Conservation (phyloP, 768 basidiomycete genomes). For the Tricholoma furcatifolium region DNA sequence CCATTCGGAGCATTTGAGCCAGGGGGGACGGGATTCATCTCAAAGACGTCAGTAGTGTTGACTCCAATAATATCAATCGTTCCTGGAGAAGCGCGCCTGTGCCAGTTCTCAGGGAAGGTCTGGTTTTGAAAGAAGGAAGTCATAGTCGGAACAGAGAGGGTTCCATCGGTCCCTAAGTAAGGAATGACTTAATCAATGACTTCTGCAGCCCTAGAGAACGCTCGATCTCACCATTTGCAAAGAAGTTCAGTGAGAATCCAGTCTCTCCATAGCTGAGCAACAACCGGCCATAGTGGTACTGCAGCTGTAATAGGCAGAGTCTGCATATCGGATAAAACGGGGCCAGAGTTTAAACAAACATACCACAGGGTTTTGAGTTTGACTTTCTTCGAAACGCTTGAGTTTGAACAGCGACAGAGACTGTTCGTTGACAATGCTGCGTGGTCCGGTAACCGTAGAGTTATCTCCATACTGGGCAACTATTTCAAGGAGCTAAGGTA, state of each 20-base stretch:
- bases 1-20: constrained; percentile 13
- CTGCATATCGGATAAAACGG: neutral
- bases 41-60: neutral
- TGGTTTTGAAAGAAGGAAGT: constrained; percentile 17
- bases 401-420: constrained; percentile 13
- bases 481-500: constrained; percentile 7
- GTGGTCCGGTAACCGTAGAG: constrained; percentile 13
- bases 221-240: constrained; percentile 12
- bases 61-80: neutral
- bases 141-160: constrained; percentile 9
- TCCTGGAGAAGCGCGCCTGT: constrained; percentile 7
- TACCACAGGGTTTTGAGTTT: constrained; percentile 8
- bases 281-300: constrained; percentile 15
- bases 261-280: constrained; percentile 15
- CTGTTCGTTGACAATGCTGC: constrained; percentile 9
- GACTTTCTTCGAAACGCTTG: constrained; percentile 12
- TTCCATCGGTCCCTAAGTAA: constrained; percentile 11
- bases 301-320: constrained; percentile 3
- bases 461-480: constrained; percentile 12
- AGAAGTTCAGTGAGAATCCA: constrained; percentile 16
- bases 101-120: constrained; percentile 11
- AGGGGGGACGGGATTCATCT: constrained; percentile 4
- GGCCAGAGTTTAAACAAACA: neutral
- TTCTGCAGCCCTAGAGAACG: neutral
- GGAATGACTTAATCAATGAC: neutral